phyloP scores from a whole-genome alignment of 257 asterid species.

The Anisodus tanguticus region DNA sequence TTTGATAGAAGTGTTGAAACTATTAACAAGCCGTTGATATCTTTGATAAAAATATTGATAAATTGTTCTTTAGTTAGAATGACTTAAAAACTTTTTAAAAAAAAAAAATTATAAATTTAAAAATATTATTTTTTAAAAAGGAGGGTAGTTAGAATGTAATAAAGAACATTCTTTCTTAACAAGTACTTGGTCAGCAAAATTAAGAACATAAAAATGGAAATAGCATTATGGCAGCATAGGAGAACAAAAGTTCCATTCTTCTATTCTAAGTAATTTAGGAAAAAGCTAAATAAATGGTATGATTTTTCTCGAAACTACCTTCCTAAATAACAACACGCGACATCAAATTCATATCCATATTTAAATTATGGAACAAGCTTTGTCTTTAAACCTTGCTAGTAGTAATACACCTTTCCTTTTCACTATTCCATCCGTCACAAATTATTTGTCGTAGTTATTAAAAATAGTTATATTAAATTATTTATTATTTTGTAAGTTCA shows the following conservation, averaged over 20 bases:
- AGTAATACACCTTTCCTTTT: constrained; percentile 32
- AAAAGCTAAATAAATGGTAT: neutral
- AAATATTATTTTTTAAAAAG: no score
- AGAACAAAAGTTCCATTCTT: neutral
- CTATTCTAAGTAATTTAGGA: neutral
- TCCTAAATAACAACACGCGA: neutral
- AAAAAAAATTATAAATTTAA: no score
- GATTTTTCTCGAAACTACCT: neutral
- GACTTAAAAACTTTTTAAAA: no score
- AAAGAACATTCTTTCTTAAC: neutral
- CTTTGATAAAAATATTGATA: no score
- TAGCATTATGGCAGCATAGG: neutral
- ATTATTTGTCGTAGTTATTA: no score
- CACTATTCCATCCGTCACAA: neutral
- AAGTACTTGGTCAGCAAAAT: neutral
- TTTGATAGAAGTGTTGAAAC: no score
- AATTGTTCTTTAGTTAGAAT: no score
- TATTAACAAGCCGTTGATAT: no score
- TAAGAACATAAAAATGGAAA: constrained; percentile 1
- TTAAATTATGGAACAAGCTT: neutral
- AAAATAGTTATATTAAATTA: no score
- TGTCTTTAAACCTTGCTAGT: neutral
- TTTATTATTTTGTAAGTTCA: no score
- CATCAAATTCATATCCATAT: constrained; percentile 16
- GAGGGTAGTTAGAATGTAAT: neutral